Percentiles rank a stretch among this genome's conserved stretches.
phyloP scores from a whole-genome alignment of 208 protist species.

The Trypanosoma avium region DNA sequence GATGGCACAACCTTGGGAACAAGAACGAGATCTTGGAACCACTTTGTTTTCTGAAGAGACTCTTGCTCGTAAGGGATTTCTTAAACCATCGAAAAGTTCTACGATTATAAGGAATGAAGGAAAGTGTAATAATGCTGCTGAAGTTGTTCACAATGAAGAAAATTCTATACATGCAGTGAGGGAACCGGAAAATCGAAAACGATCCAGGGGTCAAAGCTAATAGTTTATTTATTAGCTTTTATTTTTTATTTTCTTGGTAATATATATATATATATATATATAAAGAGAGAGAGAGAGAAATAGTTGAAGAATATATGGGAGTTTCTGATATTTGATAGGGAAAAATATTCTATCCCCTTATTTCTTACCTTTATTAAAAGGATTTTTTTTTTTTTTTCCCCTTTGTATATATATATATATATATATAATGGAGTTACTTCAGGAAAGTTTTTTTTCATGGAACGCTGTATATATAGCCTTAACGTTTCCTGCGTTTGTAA shows the following conservation, averaged over 20 bases:
- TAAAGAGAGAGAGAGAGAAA: conserved; percentile 1
- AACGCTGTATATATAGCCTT: conserved; percentile 50
- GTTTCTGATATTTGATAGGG: neutral
- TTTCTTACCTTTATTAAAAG: too few species aligned
- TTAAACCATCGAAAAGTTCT: conserved; percentile 18
- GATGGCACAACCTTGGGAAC: conserved; percentile 95
- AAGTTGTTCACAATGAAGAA: conserved; percentile 17
- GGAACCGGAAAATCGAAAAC: conserved; percentile 43
- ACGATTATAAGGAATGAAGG: neutral
- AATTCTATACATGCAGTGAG: conserved; percentile 45
- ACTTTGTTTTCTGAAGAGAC: conserved; percentile 68
- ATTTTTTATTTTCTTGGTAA: neutral
- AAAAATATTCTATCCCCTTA: too few species aligned
- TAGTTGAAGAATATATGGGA: neutral
- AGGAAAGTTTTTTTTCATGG: conserved; percentile 51
- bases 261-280: neutral
- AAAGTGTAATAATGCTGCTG: neutral
- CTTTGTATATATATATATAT: conserved; percentile 2
- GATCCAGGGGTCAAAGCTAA: conserved; percentile 35
- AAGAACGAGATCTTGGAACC: conserved; percentile 83
- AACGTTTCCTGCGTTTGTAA: conserved; percentile 42
- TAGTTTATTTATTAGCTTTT: neutral
- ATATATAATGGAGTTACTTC: conserved; percentile 5
- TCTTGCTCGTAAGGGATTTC: conserved; percentile 27
- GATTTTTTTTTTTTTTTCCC: conserved; percentile 25